Conservation (phyloP, 176 grass and related monocot species). For the Olyra latifolia region DNA sequence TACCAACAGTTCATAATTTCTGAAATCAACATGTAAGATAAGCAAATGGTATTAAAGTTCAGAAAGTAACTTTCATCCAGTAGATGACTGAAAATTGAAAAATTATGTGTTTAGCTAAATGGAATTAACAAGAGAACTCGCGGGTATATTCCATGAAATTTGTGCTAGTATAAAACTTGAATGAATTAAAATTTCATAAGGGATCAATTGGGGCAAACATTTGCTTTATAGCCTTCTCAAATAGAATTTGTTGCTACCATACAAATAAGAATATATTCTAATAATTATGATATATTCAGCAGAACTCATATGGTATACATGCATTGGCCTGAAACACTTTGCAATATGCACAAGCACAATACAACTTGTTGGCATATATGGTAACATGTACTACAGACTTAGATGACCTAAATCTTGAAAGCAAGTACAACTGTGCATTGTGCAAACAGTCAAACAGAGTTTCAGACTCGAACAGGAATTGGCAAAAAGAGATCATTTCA, state of each 20-base stretch:
- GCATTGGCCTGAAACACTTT: neutral
- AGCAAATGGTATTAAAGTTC: neutral
- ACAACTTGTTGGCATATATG: neutral
- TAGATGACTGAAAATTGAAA: slow-evolving; percentile 22
- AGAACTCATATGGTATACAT: slow-evolving; percentile 1
- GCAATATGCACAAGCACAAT: neutral
- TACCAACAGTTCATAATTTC: slow-evolving; percentile 24
- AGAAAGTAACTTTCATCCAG: slow-evolving; percentile 5
- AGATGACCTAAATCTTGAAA: neutral
- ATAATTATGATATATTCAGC: neutral
- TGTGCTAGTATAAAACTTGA: neutral
- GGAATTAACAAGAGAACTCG: neutral
- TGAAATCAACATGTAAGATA: slow-evolving; percentile 20
- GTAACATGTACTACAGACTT: too few species aligned
- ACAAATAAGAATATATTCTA: neutral
- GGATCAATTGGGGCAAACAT: slow-evolving; percentile 1
- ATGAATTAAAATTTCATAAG: neutral
- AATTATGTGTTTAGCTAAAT: neutral
- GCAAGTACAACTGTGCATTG: neutral
- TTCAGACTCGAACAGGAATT: too few species aligned
- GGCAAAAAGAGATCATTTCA: too few species aligned
- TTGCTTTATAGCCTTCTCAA: slow-evolving; percentile 1
- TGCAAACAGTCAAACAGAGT: too few species aligned
- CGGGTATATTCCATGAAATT: neutral
- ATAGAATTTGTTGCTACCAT: neutral